Conservation (phyloP, 78 protist genomes). For the Chrysochromulina parva region DNA sequence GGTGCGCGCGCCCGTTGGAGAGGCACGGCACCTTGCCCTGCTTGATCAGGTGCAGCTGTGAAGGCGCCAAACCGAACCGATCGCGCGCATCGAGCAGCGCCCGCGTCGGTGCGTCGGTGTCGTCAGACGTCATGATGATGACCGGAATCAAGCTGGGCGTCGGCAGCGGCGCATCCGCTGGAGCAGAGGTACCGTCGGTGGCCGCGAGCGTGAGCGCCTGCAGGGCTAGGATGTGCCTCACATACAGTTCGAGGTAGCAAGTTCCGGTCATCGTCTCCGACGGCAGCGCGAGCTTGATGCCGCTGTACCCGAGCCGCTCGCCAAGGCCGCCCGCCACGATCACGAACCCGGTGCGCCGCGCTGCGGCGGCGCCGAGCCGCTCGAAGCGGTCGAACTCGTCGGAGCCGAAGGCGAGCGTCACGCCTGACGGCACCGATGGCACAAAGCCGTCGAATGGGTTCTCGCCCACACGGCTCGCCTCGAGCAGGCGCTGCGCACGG, state of each 20-base stretch:
- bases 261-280: conserved; percentile 8
- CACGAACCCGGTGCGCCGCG: conserved; percentile 13
- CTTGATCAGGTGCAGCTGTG: conserved; percentile 35
- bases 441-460: conserved; percentile 33
- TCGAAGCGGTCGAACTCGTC: conserved; percentile 22
- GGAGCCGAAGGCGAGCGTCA: background rate
- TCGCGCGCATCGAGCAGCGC: conserved; percentile 21
- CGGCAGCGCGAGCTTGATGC: conserved; percentile 64
- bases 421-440: conserved; percentile 18
- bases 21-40: conserved; percentile 56
- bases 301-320: conserved; percentile 58
- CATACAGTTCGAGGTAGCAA: conserved; percentile 48
- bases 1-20: conserved; percentile 17
- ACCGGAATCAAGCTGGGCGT: conserved; percentile 12
- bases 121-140: conserved; percentile 65
- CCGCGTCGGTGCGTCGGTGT: conserved; percentile 54
- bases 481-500: conserved; percentile 22
- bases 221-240: conserved; percentile 42
- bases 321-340: conserved; percentile 61
- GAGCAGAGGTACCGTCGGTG: no score
- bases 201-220: conserved; percentile 28
- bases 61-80: conserved; percentile 51
- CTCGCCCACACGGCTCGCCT: background rate
- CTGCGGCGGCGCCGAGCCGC: conserved; percentile 8
- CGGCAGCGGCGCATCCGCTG: background rate